Percentiles rank a stretch among this genome's conserved stretches.
These are phyloP conservation scores for Monilinia laxa DNA, from an alignment of 2,329 filamentous ascomycete genomes.

Conservation along the genomic window DNA sequence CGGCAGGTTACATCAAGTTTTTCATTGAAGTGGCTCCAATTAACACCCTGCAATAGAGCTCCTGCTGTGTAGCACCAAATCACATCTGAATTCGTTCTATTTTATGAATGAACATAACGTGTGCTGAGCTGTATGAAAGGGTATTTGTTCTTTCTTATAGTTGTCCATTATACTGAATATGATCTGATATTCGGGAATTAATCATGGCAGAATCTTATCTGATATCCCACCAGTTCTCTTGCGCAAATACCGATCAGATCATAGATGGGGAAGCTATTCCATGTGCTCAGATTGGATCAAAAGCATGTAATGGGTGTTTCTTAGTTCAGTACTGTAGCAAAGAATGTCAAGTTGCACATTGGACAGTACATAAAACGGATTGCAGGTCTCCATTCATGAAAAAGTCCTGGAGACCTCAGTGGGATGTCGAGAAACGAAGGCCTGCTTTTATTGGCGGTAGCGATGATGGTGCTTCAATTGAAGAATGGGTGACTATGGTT, in stretches of 20 bases:
- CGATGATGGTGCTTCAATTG: too few species aligned
- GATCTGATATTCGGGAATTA: background rate
- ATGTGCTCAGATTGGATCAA: background rate
- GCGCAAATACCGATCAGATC: conserved; percentile 7
- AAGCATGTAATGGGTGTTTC: conserved; percentile 14
- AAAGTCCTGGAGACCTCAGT: conserved; percentile 13
- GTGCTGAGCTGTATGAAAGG: background rate
- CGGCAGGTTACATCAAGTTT: background rate
- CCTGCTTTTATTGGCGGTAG: conserved; percentile 31
- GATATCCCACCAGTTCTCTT: background rate
- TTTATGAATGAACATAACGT: background rate
- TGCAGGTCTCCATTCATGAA: conserved; percentile 19
- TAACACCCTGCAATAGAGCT: background rate
- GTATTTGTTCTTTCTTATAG: background rate
- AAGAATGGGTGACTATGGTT: background rate
- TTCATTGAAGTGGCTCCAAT: conserved; percentile 8
- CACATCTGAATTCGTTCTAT: background rate
- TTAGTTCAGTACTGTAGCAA: conserved; percentile 28
- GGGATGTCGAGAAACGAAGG: conserved; percentile 4
- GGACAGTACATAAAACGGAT: conserved; percentile 14
- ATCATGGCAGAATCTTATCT: background rate
- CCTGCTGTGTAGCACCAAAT: background rate
- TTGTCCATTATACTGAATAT: background rate
- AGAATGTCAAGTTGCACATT: conserved; percentile 40
- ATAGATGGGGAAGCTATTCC: background rate